A percentile compares a stretch with the other conserved stretches of the same genome.
Evolutionary conservation across 495 filamentous ascomycete species (phyloP).

Genomic region (Penicillium goetzii): DNA sequence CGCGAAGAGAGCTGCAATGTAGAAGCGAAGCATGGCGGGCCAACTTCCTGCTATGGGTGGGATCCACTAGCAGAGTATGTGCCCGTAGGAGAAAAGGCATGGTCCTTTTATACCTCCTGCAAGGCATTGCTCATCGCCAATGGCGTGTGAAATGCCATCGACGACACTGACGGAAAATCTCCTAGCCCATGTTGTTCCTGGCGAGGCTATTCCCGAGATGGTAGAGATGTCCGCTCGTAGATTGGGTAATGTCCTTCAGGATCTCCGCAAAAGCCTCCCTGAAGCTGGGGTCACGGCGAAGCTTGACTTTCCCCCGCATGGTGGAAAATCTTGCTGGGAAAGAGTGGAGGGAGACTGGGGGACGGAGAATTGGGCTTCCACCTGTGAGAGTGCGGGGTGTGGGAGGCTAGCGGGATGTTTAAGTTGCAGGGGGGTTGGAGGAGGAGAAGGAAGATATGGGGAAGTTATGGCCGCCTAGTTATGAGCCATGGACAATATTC

Average conservation of each 20-base stretch:
- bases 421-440: background rate
- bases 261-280: constrained; percentile 21
- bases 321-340: constrained; percentile 25
- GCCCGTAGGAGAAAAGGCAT: background rate
- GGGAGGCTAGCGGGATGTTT: background rate
- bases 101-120: constrained; percentile 11
- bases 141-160: background rate
- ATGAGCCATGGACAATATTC: background rate
- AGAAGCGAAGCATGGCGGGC: constrained; percentile 15
- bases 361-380: constrained; percentile 33
- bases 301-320: constrained; percentile 30
- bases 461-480: background rate
- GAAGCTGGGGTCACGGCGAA: constrained; percentile 18
- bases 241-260: constrained; percentile 1
- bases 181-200: constrained; percentile 4
- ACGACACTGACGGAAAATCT: constrained; percentile 24
- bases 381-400: constrained; percentile 16
- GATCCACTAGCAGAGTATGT: background rate
- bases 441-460: background rate
- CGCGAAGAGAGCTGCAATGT: constrained; percentile 16
- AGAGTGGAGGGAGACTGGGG: constrained; percentile 2
- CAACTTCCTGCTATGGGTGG: background rate
- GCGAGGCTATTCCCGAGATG: constrained; percentile 8
- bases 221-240: constrained; percentile 1
- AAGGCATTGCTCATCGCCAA: background rate